phyloP scores from a whole-genome alignment of 441 rosid species.

The Gossypium trilobum region DNA sequence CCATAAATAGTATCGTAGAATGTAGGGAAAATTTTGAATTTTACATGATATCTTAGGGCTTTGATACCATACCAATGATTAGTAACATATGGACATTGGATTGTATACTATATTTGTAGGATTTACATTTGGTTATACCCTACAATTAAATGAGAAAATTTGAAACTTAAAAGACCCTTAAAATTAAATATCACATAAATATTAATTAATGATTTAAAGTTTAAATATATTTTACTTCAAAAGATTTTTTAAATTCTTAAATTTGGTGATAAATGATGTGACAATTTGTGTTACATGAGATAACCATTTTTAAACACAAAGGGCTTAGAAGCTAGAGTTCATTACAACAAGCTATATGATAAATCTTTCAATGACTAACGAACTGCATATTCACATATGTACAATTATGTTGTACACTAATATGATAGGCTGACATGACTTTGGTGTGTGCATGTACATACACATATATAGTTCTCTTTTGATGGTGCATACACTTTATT shows the following conservation, averaged over 20 bases:
- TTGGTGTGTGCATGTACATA: neutral
- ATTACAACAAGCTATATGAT: neutral
- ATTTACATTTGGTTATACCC: neutral
- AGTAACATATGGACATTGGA: neutral
- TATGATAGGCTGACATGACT: neutral
- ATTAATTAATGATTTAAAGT: too few species aligned
- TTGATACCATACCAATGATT: neutral
- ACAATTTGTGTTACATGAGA: too few species aligned
- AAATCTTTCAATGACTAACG: neutral
- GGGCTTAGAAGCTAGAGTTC: neutral
- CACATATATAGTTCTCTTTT: neutral
- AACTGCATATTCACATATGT: neutral
- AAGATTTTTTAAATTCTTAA: too few species aligned
- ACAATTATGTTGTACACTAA: neutral
- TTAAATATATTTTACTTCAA: too few species aligned
- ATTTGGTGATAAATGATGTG: too few species aligned
- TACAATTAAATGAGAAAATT: neutral
- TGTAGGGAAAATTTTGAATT: neutral
- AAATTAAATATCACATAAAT: neutral
- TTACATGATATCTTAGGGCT: neutral
- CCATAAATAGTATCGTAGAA: neutral
- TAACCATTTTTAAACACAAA: neutral
- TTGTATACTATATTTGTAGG: neutral
- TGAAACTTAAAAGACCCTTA: neutral
- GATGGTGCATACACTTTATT: conserved; percentile 16